A percentile compares a stretch with the other conserved stretches of the same genome.
Evolutionary conservation across 208 protist genomes (phyloP).

Genomic region (Polymyxa betae): DNA sequence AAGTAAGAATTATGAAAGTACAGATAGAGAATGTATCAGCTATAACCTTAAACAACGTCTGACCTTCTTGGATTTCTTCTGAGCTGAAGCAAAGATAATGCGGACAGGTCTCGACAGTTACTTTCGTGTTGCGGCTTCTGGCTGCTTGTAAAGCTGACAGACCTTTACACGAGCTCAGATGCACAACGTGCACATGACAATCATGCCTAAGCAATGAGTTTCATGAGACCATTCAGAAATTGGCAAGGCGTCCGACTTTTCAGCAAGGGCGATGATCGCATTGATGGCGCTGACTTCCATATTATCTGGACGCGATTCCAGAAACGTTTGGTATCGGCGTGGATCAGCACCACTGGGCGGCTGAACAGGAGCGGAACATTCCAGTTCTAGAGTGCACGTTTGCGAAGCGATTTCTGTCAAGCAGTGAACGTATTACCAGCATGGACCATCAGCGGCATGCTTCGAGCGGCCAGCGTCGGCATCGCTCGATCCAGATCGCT

Average conservation of each 20-base stretch:
- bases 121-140: conserved; percentile 29
- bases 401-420: not conserved
- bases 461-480: not conserved
- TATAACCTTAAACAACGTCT: not conserved
- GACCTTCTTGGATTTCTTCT: conserved; percentile 67
- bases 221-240: not conserved
- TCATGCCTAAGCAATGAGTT: not conserved
- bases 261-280: not conserved
- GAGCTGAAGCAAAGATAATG: conserved; percentile 70
- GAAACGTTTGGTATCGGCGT: not conserved
- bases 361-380: not conserved
- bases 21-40: not conserved
- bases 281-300: not conserved
- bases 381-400: not conserved
- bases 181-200: conserved; percentile 6
- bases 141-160: not conserved
- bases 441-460: conserved; percentile 31
- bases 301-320: not conserved
- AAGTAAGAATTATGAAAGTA: conserved; percentile 55
- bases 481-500: not conserved
- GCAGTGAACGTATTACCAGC: not conserved
- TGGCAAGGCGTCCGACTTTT: not conserved
- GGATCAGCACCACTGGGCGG: not conserved
- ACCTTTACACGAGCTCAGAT: not conserved
- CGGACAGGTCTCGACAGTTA: conserved; percentile 70